Percentiles rank a stretch among this genome's conserved stretches.
phyloP scores from a whole-genome alignment of 2,329 filamentous ascomycete genomes.

The Trichoderma atroviride region DNA sequence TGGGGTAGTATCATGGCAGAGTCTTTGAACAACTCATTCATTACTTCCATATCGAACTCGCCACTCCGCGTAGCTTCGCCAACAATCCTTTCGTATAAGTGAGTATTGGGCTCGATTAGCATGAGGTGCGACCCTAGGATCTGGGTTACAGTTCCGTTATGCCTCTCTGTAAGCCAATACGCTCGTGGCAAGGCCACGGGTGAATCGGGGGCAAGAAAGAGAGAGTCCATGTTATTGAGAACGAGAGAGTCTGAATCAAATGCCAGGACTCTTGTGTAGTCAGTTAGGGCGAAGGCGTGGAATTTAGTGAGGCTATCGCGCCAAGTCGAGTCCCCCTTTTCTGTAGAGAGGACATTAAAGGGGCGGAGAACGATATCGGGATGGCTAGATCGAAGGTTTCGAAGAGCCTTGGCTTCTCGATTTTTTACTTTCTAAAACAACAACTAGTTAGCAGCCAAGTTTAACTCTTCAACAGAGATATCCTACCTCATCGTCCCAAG shows the following conservation, averaged over 20 bases:
- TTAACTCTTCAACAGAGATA: background rate
- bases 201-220: constrained; percentile 66
- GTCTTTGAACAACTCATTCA: constrained; percentile 44
- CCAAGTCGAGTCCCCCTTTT: constrained; percentile 6
- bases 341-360: background rate
- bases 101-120: constrained; percentile 59
- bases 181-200: constrained; percentile 70
- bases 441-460: background rate
- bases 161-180: constrained; percentile 63
- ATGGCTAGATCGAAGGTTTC: background rate
- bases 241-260: constrained; percentile 66
- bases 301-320: constrained; percentile 2
- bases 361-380: constrained; percentile 1
- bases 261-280: constrained; percentile 56
- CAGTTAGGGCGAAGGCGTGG: constrained; percentile 39
- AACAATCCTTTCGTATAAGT: constrained; percentile 48
- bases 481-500: background rate
- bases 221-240: constrained; percentile 66
- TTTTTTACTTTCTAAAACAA: background rate
- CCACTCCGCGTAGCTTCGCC: constrained; percentile 32
- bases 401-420: background rate
- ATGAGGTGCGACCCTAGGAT: constrained; percentile 46
- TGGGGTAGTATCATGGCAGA: constrained; percentile 64
- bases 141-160: background rate
- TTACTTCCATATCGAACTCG: constrained; percentile 58